These are phyloP conservation scores for Phytopythium delawarense DNA, from an alignment of 352 stramenopile species.

Conservation along the genomic window DNA sequence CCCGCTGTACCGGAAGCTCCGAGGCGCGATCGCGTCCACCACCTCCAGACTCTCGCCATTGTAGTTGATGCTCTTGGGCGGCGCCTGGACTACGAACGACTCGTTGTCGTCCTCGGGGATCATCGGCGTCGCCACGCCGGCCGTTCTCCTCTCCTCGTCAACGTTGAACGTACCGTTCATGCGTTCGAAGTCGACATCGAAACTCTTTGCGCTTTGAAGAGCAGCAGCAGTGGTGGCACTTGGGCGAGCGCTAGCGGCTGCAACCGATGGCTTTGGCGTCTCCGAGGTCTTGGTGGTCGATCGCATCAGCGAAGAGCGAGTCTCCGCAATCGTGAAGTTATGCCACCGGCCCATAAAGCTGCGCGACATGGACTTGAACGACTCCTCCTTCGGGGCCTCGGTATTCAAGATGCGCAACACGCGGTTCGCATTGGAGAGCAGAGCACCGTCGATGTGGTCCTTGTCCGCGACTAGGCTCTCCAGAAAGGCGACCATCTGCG, in stretches of 20 bases:
- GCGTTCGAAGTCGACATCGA: conserved; percentile 57
- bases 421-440: conserved; percentile 72
- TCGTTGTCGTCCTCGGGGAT: conserved; percentile 9
- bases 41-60: conserved; percentile 47
- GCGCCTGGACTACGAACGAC: conserved; percentile 22
- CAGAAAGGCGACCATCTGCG: conserved; percentile 52
- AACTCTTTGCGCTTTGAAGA: conserved; percentile 28
- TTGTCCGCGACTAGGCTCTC: conserved; percentile 51
- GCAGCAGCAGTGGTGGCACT: conserved; percentile 14
- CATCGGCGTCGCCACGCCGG: not conserved
- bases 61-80: conserved; percentile 73
- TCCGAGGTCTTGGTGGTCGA: conserved; percentile 19
- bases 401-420: conserved; percentile 68
- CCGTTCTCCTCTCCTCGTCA: conserved; percentile 30
- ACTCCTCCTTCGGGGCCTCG: conserved; percentile 46
- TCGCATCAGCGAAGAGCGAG: conserved; percentile 18
- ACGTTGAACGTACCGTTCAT: conserved; percentile 52
- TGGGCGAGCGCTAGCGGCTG: conserved; percentile 2
- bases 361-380: conserved; percentile 42
- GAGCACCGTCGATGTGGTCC: conserved; percentile 30
- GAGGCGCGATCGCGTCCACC: conserved; percentile 39
- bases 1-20: conserved; percentile 67
- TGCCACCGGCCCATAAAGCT: conserved; percentile 78
- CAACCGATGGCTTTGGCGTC: not conserved
- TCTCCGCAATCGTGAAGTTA: conserved; percentile 64